phyloP scores from a whole-genome alignment of 2,329 filamentous ascomycete genomes.

The Ophiostoma pallidulum region DNA sequence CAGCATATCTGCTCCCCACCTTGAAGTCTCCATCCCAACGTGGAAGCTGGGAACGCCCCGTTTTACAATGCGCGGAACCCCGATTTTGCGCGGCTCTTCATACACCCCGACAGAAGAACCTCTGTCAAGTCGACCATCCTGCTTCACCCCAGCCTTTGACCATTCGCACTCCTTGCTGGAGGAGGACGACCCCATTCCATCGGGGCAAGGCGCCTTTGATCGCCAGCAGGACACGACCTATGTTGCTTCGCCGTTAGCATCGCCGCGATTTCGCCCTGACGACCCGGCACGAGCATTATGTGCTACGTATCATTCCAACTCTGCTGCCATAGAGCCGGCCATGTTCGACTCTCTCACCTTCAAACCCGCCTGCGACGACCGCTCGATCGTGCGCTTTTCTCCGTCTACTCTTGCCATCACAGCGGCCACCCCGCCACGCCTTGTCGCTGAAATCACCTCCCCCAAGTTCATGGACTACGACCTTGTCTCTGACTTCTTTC shows the following conservation, averaged over 20 bases:
- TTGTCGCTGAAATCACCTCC: conserved; percentile 94
- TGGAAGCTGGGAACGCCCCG: conserved; percentile 75
- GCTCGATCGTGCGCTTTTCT: conserved; percentile 73
- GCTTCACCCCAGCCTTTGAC: conserved; percentile 17
- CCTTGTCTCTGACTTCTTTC: conserved; percentile 92
- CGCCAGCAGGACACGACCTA: not conserved
- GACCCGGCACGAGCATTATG: not conserved
- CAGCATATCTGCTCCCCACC: conserved; percentile 40
- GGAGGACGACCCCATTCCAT: conserved; percentile 19
- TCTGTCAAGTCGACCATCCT: conserved; percentile 44
- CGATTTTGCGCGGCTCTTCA: conserved; percentile 70
- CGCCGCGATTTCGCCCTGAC: conserved; percentile 28
- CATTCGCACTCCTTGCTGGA: conserved; percentile 30
- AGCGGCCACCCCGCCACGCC: conserved; percentile 79
- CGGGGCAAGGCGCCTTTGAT: conserved; percentile 6
- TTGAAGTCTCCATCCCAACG: conserved; percentile 72
- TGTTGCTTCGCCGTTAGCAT: conserved; percentile 7
- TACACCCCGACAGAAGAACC: conserved; percentile 68
- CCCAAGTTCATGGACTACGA: conserved; percentile 95
- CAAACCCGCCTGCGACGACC: conserved; percentile 69
- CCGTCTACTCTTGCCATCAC: conserved; percentile 62
- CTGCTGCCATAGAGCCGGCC: conserved; percentile 52
- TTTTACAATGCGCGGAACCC: conserved; percentile 68
- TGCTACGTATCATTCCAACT: conserved; percentile 35
- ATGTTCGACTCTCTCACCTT: conserved; percentile 77